Percentiles rank a stretch among this genome's conserved stretches.
phyloP scores from a whole-genome alignment of 2,329 filamentous ascomycete species.

The Cordyceps cicadae region DNA sequence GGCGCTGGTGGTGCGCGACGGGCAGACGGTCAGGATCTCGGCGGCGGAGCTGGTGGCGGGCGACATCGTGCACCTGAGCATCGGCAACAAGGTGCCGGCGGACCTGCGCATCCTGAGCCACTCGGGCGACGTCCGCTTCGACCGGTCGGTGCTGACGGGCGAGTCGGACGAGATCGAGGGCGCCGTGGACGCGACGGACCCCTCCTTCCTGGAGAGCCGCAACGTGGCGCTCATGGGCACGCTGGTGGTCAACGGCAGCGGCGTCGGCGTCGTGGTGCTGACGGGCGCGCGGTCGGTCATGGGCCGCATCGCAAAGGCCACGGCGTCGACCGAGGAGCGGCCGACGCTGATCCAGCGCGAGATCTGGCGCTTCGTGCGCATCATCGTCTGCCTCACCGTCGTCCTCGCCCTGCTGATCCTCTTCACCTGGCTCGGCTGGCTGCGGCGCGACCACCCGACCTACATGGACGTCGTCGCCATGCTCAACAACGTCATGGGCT shows the following conservation, averaged over 20 bases:
- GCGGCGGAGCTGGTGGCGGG: slow-evolving; percentile 37
- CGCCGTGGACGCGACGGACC: slow-evolving; percentile 30
- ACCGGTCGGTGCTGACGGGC: slow-evolving; percentile 33
- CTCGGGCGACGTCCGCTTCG: slow-evolving; percentile 35
- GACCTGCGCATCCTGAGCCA: slow-evolving; percentile 35
- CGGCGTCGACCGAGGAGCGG: slow-evolving; percentile 28
- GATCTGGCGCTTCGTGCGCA: slow-evolving; percentile 35
- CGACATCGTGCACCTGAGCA: slow-evolving; percentile 37
- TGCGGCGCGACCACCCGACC: slow-evolving; percentile 26
- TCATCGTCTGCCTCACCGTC: slow-evolving; percentile 33
- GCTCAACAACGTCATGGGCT: slow-evolving; percentile 38
- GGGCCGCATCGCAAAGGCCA: slow-evolving; percentile 32
- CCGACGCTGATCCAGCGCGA: slow-evolving; percentile 33
- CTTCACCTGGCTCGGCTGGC: slow-evolving; percentile 37
- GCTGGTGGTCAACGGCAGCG: slow-evolving; percentile 32
- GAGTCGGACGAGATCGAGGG: slow-evolving; percentile 35
- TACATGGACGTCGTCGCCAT: slow-evolving; percentile 36
- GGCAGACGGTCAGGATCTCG: slow-evolving; percentile 30
- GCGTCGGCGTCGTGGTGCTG: slow-evolving; percentile 31
- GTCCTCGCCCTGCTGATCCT: slow-evolving; percentile 32
- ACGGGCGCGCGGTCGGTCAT: slow-evolving; percentile 33
- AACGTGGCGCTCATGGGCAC: slow-evolving; percentile 38
- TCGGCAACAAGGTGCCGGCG: slow-evolving; percentile 41
- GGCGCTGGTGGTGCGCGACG: slow-evolving; percentile 36
- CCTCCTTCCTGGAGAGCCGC: slow-evolving; percentile 34